Evolutionary conservation across 2,329 filamentous ascomycete genomes (phyloP), one percentile per base, ranked within the genome.

Genomic region (Alternaria sp.): DNA sequence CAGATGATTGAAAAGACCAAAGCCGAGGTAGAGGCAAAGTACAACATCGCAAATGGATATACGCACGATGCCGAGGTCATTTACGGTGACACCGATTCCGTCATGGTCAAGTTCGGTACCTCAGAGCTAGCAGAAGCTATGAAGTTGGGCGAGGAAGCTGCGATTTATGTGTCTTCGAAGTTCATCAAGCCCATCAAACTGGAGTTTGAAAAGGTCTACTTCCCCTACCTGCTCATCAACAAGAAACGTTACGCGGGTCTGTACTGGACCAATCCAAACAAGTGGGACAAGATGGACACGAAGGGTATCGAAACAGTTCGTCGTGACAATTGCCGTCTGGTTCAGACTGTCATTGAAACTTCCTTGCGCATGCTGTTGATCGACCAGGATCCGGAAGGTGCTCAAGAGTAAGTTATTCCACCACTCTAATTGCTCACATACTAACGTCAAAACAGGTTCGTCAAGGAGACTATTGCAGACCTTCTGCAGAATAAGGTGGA

Each of bases 1-100:
- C 91, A 97, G 76, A 99, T 99, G 95, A 99, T 99, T 82, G 94
- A 98, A 79, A 95, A 90, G 81, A 98, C 95, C 1, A 98, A 97
- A 79, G 86, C 91, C n/a, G 95, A 98, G 76, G 95, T 99, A 7
- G 94, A 98, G 80, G 85, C 87, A 41, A 89, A 88, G 67, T 99
- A 97, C 79, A 94, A 88, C 49, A 94, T 97, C 57, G 92, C 92
- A 51, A 98, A 99, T 72, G 95, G 95, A 18, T 99, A 98, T 79
- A 88, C 87, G 2, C 93, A 98, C 77, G 92, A 99, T 77, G 95
- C 95, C 0, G 89, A 97, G 75, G 95, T 99, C 81, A 96, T 99
- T 65, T 99, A 99, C 70, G 95, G 95, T 82, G 95, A 99, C 79
- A 99, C 95, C 2, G 95, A 99, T 85, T 99, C 95, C 8, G 95